Base-by-base conservation (phyloP, 1,139 yeast species). In the Meyerozyma guilliermondii region DNA sequence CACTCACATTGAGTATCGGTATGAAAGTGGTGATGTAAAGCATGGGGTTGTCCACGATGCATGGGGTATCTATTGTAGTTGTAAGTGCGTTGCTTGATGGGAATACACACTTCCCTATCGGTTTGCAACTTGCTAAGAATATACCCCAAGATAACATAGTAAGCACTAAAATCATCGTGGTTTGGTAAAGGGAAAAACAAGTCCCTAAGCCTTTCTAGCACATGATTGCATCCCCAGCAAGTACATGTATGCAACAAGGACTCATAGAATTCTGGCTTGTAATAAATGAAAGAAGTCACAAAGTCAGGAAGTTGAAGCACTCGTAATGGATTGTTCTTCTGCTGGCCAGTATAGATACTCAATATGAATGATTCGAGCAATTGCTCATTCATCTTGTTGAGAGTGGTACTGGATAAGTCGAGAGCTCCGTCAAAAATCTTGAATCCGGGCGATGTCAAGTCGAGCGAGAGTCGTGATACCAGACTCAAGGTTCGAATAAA, bases 41-140 rank as follows among this genome's bases (percentile, higher is more conserved):
- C 62, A 47, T 67, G 68, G 5, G 71, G 70, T 41, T 62, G 62
- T 4, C 74, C 74, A 46, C 64, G 65, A 45, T 62, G 64, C 17
- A 68, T 60, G 2, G 73, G 73, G 44, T 68, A 68, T 30, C 56
- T 50, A 16, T 49, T 47, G 44, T 55, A 66, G 29, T 56, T 45
- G 41, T 46, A 51, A 2, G 65, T 51, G 11, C 46, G 50, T 37
- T 62, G 67, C 44, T 64, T 64, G 36, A 66, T 65, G 4, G 73
- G 73, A 16, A 60, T 61, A 48, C 71, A 67, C 5, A 68, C 67
- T 49, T 66, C 72, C 43, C 73, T 50, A 46, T 66, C 72, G 2
- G 66, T 63, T 51, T 65, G 71, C 24, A 68, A 50, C 47, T 66
- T 65, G 4, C 69, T 68, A 17, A 68, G 48, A 28, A 68, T 62